phyloP scores from a whole-genome alignment of 495 filamentous ascomycete genomes.

The Talaromyces adpressus region DNA sequence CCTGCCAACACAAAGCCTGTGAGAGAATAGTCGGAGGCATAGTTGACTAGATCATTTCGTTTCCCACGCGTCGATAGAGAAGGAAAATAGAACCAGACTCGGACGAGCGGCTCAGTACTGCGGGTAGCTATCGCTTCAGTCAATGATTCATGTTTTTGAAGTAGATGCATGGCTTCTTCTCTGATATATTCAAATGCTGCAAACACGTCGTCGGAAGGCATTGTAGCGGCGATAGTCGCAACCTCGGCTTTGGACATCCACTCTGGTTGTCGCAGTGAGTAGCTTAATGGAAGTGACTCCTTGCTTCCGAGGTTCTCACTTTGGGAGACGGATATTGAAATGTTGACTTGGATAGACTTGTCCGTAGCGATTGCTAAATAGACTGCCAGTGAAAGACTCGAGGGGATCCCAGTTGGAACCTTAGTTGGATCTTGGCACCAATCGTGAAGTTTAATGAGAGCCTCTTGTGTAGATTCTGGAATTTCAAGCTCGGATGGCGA shows the following conservation, averaged over 20 bases:
- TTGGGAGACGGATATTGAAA: neutral
- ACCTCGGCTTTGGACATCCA: slow-evolving; percentile 38
- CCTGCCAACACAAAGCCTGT: neutral
- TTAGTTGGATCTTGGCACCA: neutral
- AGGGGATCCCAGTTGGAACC: neutral
- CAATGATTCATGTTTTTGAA: slow-evolving; percentile 9
- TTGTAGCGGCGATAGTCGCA: slow-evolving; percentile 16
- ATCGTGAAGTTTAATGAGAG: neutral
- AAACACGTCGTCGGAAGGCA: slow-evolving; percentile 25
- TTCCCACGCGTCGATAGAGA: neutral
- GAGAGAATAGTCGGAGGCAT: neutral
- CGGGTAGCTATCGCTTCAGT: neutral
- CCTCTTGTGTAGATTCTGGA: neutral
- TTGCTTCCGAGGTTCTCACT: neutral
- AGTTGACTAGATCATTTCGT: neutral
- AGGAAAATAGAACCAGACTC: neutral
- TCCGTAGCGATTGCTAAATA: neutral
- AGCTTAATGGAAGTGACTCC: slow-evolving; percentile 7
- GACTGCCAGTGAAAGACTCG: neutral
- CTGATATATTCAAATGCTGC: slow-evolving; percentile 23
- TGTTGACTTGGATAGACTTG: neutral
- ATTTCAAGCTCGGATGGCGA: neutral
- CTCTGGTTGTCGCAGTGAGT: slow-evolving; percentile 31
- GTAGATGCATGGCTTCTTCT: slow-evolving; percentile 17
- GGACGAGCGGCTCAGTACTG: neutral